phyloP scores from a whole-genome alignment of 805 yeast genomes.

The Myxozyma neotropica region DNA sequence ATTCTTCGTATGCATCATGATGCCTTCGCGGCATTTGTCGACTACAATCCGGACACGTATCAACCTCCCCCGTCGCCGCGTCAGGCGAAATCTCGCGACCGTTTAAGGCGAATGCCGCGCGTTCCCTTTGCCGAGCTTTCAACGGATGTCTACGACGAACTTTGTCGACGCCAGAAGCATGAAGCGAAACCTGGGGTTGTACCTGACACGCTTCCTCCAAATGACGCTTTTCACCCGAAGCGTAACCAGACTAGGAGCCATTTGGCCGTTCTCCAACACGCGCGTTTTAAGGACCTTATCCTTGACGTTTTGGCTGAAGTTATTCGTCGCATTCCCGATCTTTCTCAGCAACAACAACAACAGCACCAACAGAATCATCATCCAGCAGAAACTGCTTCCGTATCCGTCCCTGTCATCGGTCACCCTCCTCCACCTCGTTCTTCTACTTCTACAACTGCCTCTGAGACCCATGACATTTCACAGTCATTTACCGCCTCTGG shows the following conservation, averaged over 20 bases:
- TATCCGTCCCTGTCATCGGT: not conserved
- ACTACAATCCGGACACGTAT: slow-evolving; percentile 9
- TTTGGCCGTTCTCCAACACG: slow-evolving; percentile 76
- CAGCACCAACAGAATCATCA: not conserved
- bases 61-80: slow-evolving; percentile 27
- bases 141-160: slow-evolving; percentile 93
- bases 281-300: slow-evolving; percentile 85
- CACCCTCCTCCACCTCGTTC: not conserved
- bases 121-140: slow-evolving; percentile 85
- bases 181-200: slow-evolving; percentile 45
- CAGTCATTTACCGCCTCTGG: not conserved
- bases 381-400: not conserved
- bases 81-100: slow-evolving; percentile 70
- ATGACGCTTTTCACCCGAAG: slow-evolving; percentile 79
- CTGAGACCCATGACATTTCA: not conserved
- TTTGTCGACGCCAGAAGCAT: slow-evolving; percentile 68
- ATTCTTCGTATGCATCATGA: slow-evolving; percentile 17
- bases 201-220: slow-evolving; percentile 65
- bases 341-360: not conserved
- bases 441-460: not conserved
- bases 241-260: slow-evolving; percentile 95
- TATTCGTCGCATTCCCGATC: slow-evolving; percentile 63
- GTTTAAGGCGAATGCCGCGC: slow-evolving; percentile 71
- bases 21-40: slow-evolving; percentile 28
- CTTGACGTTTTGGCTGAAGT: slow-evolving; percentile 87